A percentile compares a stretch with the other conserved stretches of the same genome.
These are phyloP conservation scores for Notholithocarpus densiflorus DNA, from an alignment of 306 rosid genomes.

Conservation along the genomic window DNA sequence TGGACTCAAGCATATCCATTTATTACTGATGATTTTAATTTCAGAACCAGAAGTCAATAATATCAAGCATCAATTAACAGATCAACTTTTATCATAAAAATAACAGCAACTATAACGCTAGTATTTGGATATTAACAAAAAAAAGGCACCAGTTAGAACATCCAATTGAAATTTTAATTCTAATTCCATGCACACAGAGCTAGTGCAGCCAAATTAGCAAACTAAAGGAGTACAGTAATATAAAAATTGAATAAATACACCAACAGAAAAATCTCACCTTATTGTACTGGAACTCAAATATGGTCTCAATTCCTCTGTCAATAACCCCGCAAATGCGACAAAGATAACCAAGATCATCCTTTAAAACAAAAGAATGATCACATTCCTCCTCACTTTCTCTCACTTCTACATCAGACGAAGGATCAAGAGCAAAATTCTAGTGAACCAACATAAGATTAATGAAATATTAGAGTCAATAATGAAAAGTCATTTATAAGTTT, in stretches of 20 bases:
- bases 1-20: neutral
- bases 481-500: neutral
- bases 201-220: neutral
- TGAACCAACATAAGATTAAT: constrained; percentile 9
- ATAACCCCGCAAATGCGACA: constrained; percentile 89
- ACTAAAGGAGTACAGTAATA: constrained; percentile 3
- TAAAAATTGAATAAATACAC: neutral
- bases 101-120: neutral
- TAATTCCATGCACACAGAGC: neutral
- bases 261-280: constrained; percentile 31
- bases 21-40: neutral
- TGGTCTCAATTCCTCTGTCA: constrained; percentile 67
- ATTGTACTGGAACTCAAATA: constrained; percentile 83
- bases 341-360: constrained; percentile 90
- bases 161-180: neutral
- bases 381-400: constrained; percentile 50
- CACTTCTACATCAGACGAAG: constrained; percentile 36
- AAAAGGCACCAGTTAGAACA: neutral
- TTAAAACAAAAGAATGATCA: constrained; percentile 83
- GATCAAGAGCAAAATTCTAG: constrained; percentile 55
- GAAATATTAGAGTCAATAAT: neutral
- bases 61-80: neutral
- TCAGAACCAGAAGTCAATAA: neutral
- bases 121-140: neutral
- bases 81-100: no score